Evolutionary conservation across 192 early-diverging fungal genomes (phyloP).

Genomic region (Rhizophagus prolifer): DNA sequence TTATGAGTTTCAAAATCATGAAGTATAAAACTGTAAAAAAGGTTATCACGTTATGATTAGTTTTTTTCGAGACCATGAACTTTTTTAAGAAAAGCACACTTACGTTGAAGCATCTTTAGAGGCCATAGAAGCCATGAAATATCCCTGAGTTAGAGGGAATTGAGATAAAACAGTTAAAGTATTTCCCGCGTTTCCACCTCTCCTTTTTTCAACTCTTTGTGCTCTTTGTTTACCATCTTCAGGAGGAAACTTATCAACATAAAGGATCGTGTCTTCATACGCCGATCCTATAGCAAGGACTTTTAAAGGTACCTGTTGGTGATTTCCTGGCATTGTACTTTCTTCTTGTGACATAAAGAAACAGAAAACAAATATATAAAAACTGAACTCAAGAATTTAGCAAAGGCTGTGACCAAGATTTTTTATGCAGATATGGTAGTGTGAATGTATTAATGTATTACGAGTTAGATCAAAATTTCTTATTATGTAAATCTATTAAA

Average conservation of each 20-base stretch:
- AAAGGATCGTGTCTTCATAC: slow-evolving; percentile 64
- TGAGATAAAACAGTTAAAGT: slow-evolving; percentile 57
- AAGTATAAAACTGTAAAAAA: slow-evolving; percentile 34
- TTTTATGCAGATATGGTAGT: too few species aligned
- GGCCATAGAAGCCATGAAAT: slow-evolving; percentile 54
- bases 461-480: too few species aligned
- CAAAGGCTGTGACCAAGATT: too few species aligned
- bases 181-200: slow-evolving; percentile 66
- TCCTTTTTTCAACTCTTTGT: slow-evolving; percentile 55
- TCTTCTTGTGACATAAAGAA: neutral
- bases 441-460: too few species aligned
- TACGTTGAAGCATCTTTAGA: slow-evolving; percentile 49
- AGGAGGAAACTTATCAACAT: slow-evolving; percentile 54
- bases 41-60: slow-evolving; percentile 10
- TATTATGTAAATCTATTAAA: too few species aligned
- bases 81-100: neutral
- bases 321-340: neutral
- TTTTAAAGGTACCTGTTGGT: slow-evolving; percentile 12
- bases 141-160: slow-evolving; percentile 39
- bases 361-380: neutral
- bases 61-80: neutral
- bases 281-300: slow-evolving; percentile 48
- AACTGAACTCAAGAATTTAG: too few species aligned
- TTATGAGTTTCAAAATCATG: slow-evolving; percentile 38
- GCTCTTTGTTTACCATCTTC: slow-evolving; percentile 65